Evolutionary conservation across 441 rosid species (phyloP), one percentile per base, ranked within the genome.

Genomic region (Geranium incanum): DNA sequence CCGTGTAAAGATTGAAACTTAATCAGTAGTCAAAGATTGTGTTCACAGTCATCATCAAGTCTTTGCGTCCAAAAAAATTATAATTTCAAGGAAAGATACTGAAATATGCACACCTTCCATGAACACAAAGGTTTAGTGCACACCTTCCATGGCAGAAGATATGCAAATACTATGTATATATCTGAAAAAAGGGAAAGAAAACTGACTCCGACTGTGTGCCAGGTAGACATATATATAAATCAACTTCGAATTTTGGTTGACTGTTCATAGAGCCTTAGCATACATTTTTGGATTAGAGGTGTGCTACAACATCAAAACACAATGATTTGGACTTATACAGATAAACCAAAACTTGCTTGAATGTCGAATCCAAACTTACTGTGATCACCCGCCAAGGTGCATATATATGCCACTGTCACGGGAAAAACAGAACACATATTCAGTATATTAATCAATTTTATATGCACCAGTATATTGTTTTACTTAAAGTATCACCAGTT

Each of bases 181-280:
- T 28, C 33, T 57, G 63, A 15, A 55, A 57, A 57, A 57, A 57
- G 63, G 23, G 18, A 57, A 57, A 57, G 63, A 57, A 57, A 21
- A 4, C 63, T 57, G 63, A 57, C 63, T 57, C 23, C 15, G 63
- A 57, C 63, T 7, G 63, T 55, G 62, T 15, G 62, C 19, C 62
- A 55, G 62, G 8, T 55, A 55, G 62, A 55, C 63, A 57, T 15
- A 8, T 57, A 16, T 57, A 21, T 6, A 15, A 19, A 28, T 28
- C 62, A 57, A 52, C 15, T 15, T 5, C 4, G 16, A 21, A 16
- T 57, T 57, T 13, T 15, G 63, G 23, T 57, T 57, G 16, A 4
- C 23, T 57, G 18, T 57, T 28, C 33, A 28, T 28, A 28, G 33
- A 52, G n/a, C 13, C 15, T 52, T 12, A n/a, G 4, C n/a, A 52